These are phyloP conservation scores for Leccinum broughii DNA, from an alignment of 768 basidiomycete genomes.

Conservation along the genomic window DNA sequence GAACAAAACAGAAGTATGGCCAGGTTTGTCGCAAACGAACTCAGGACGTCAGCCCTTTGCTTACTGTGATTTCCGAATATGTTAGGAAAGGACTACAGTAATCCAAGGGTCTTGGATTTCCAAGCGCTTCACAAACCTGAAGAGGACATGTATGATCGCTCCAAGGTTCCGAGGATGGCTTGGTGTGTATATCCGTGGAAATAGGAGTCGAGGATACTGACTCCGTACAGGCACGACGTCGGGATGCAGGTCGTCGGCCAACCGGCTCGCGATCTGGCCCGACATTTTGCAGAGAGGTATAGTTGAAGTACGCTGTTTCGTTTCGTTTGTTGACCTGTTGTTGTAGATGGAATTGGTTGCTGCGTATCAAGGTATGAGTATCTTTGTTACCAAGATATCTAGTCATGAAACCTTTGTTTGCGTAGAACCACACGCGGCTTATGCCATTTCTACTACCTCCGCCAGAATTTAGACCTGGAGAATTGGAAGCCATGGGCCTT, in stretches of 20 bases:
- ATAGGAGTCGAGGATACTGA: not conserved
- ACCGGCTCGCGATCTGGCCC: conserved; percentile 89
- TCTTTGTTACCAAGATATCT: not conserved
- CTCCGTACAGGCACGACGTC: conserved; percentile 82
- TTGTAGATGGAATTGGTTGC: conserved; percentile 86
- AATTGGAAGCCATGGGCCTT: conserved; percentile 76
- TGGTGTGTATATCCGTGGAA: conserved; percentile 55
- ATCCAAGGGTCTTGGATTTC: conserved; percentile 86
- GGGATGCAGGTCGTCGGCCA: conserved; percentile 95
- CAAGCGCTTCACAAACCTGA: conserved; percentile 83
- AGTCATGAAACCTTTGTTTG: not conserved
- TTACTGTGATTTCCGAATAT: conserved; percentile 2
- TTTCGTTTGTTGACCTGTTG: conserved; percentile 7
- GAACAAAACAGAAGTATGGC: conserved; percentile 82
- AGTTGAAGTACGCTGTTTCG: conserved; percentile 4
- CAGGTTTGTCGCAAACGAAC: conserved; percentile 47
- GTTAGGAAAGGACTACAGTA: conserved; percentile 92
- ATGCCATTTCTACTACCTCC: conserved; percentile 96
- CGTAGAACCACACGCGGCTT: conserved; percentile 81
- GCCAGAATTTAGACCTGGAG: conserved; percentile 83
- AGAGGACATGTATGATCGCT: conserved; percentile 94
- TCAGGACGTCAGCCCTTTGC: not conserved
- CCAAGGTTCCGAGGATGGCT: conserved; percentile 91
- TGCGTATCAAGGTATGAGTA: conserved; percentile 79
- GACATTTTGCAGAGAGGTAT: conserved; percentile 93